Evolutionary conservation across 352 stramenopile species (phyloP).

Genomic region (Pythium biforme): DNA sequence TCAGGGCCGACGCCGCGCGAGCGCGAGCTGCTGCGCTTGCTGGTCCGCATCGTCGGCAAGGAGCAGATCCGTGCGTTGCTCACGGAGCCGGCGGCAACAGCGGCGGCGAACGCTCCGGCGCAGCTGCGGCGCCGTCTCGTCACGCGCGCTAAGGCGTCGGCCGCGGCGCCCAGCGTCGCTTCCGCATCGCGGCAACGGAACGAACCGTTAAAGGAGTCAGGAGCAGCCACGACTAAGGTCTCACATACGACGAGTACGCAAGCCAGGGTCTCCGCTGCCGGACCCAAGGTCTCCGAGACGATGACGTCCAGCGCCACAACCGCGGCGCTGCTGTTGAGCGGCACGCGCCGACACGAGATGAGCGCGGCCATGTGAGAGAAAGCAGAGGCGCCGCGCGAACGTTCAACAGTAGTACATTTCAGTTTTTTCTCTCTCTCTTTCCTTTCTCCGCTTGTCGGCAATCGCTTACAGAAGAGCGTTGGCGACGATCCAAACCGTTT

Average conservation of each 20-base stretch:
- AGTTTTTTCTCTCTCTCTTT: neutral
- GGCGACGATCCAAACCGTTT: too few relatives aligned
- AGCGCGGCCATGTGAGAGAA: constrained; percentile 21
- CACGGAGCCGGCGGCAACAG: neutral
- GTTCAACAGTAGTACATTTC: constrained; percentile 18
- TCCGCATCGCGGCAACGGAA: neutral
- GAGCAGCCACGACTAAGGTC: neutral
- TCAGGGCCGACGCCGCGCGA: constrained; percentile 13
- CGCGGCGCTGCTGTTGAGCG: neutral
- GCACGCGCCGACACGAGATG: constrained; percentile 25
- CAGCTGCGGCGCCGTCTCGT: constrained; percentile 23
- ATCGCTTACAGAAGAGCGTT: too few relatives aligned
- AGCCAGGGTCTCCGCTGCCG: too few relatives aligned
- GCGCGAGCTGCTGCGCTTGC: constrained; percentile 27
- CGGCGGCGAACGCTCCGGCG: constrained; percentile 1
- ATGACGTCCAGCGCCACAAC: neutral
- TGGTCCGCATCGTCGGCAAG: constrained; percentile 29
- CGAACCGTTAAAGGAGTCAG: too few relatives aligned
- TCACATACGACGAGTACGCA: neutral
- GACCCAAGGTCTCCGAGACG: constrained; percentile 1
- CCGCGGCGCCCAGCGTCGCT: neutral
- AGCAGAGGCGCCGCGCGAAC: neutral
- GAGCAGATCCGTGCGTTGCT: constrained; percentile 20
- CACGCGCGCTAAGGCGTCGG: constrained; percentile 5
- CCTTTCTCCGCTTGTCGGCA: too few relatives aligned